Evolutionary conservation across 2,329 filamentous ascomycete genomes (phyloP).

Genomic region (Biscogniauxia marginata): DNA sequence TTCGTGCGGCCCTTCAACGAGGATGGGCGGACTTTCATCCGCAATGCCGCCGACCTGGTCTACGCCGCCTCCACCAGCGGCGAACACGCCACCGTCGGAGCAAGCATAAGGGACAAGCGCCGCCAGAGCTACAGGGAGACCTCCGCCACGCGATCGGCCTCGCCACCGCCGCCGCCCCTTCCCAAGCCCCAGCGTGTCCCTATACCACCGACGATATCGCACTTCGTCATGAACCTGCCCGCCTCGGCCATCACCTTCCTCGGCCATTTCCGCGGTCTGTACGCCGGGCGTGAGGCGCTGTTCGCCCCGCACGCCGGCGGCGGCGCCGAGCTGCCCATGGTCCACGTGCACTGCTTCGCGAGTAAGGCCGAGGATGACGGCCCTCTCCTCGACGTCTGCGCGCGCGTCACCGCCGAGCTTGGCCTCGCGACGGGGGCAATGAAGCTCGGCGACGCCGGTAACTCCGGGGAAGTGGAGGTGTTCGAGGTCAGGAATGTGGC

Average conservation of each 20-base stretch:
- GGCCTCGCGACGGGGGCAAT: slow-evolving; percentile 48
- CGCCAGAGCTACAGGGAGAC: slow-evolving; percentile 24
- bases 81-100: slow-evolving; percentile 54
- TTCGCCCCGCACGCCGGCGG: slow-evolving; percentile 64
- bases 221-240: slow-evolving; percentile 98
- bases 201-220: slow-evolving; percentile 75
- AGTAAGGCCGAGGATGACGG: too few relatives aligned
- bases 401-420: slow-evolving; percentile 62
- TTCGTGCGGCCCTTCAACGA: slow-evolving; percentile 79
- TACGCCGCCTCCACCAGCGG: slow-evolving; percentile 49
- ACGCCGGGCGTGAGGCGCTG: slow-evolving; percentile 65
- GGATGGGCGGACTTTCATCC: slow-evolving; percentile 82
- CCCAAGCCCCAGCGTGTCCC: slow-evolving; percentile 42
- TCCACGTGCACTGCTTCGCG: too few relatives aligned
- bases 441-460: slow-evolving; percentile 49
- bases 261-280: slow-evolving; percentile 72
- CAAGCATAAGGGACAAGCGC: slow-evolving; percentile 47
- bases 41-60: slow-evolving; percentile 61
- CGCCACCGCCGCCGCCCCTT: slow-evolving; percentile 30
- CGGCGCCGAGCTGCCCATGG: slow-evolving; percentile 42
- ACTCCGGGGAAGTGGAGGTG: slow-evolving; percentile 52
- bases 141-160: slow-evolving; percentile 14
- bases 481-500: slow-evolving; percentile 82
- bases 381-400: slow-evolving; percentile 63
- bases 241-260: slow-evolving; percentile 87